Conservation (phyloP, 148 eudicot genomes). For the Rheum nobile region DNA sequence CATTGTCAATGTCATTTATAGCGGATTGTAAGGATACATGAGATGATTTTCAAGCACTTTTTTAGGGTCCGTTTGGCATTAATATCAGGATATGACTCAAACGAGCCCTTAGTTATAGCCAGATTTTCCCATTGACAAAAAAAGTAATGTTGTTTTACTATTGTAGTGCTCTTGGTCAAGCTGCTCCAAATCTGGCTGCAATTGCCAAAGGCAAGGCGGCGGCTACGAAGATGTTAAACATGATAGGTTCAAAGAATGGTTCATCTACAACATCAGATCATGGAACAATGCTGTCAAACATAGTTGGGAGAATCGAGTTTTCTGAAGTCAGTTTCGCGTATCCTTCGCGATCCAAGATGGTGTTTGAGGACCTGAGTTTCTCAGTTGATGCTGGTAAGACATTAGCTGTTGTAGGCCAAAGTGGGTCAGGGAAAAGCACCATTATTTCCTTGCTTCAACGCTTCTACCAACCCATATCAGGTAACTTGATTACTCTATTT, state of each 20-base stretch:
- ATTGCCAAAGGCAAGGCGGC: conserved; percentile 58
- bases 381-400: conserved; percentile 46
- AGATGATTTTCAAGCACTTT: not conserved
- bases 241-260: conserved; percentile 30
- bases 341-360: conserved; percentile 44
- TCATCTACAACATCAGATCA: conserved; percentile 16
- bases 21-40: conserved; percentile 53
- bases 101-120: not conserved
- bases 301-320: conserved; percentile 47
- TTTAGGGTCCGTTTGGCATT: too few species aligned
- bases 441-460: conserved; percentile 52
- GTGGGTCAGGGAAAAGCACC: conserved; percentile 79
- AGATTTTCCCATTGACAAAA: not conserved
- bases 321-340: conserved; percentile 41
- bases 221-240: conserved; percentile 33
- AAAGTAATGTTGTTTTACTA: not conserved
- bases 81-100: too few species aligned
- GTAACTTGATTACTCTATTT: conserved; percentile 14
- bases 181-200: conserved; percentile 59
- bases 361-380: conserved; percentile 45
- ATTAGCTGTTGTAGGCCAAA: conserved; percentile 65
- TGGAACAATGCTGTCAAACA: conserved; percentile 21
- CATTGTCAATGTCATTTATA: conserved; percentile 54
- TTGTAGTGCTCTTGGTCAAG: conserved; percentile 72
- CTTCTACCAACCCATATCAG: conserved; percentile 54